Evolutionary conservation across 306 rosid species (phyloP), one percentile per base, ranked within the genome.

Genomic region (Cicer pinnatifidum): DNA sequence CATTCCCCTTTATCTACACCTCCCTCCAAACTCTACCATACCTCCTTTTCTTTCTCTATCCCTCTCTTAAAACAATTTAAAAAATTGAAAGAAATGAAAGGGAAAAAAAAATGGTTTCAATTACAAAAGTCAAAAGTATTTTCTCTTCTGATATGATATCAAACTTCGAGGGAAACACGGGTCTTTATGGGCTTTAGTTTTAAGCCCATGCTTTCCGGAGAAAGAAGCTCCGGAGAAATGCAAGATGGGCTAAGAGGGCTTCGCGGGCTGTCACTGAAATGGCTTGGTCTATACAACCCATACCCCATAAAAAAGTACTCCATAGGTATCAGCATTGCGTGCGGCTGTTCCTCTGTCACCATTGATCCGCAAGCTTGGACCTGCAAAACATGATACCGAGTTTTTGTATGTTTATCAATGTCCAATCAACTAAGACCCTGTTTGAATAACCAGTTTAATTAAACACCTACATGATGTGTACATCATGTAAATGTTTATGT

Each of bases 311-410:
- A 77, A 88, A 94, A 94, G 75, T 89, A 94, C 80, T 94, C 99
- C 96, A 94, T 87, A 0, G 99, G 99, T 79, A 94, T 91, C 78
- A 94, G 87, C 99, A 94, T 94, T 78, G 99, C 97, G 37, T 94
- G 97, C 41, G 99, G 99, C 67, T 94, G 99, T 83, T 94, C 99
- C 77, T 94, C 99, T 23, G 97, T 94, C 60, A 94, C 99, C 97
- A 94, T 90, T 37, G 99, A 94, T 56, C 99, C 99, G 79, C 99
- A 94, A 84, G 96, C 93, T 84, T 91, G 97, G 72, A 94, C 99
- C 98, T 94, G 83, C 75, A 71, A 61, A 58, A 60, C 44, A 75
- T 47, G 75, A 59, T 74, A 46, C 48, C 59, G 9, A 59, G 5
- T 12, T 43, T 63, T 69, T 78, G 71, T 28, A 69, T 15, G 38